Evolutionary conservation across 495 filamentous ascomycete species (phyloP).

Genomic region (Schizothecium vesticola): DNA sequence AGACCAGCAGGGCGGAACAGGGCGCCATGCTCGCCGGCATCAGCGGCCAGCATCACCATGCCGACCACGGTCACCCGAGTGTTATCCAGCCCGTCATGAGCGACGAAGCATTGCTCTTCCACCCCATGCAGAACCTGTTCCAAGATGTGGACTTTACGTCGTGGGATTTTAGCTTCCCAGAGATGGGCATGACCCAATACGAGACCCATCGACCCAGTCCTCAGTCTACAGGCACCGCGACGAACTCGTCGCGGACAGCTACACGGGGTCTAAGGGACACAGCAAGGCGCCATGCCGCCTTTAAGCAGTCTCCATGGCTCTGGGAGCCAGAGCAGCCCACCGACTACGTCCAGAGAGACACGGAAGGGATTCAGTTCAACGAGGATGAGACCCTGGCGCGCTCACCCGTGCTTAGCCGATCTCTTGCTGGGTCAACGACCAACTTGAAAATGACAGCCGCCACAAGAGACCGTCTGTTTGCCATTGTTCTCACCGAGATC

Average conservation of each 20-base stretch:
- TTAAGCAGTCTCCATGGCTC: slow-evolving; percentile 22
- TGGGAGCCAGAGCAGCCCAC: slow-evolving; percentile 16
- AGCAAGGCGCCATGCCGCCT: slow-evolving; percentile 18
- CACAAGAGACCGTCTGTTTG: slow-evolving; percentile 17
- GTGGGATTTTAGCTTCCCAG: slow-evolving; percentile 19
- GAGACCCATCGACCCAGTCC: slow-evolving; percentile 5
- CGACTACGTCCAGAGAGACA: slow-evolving; percentile 20
- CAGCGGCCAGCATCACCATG: background rate
- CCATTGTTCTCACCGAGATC: slow-evolving; percentile 15
- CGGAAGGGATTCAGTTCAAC: slow-evolving; percentile 11
- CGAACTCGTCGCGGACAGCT: slow-evolving; percentile 3
- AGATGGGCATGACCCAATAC: slow-evolving; percentile 14
- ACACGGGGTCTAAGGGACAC: slow-evolving; percentile 4
- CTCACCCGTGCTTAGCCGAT: background rate
- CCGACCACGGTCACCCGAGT: background rate
- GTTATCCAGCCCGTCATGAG: slow-evolving; percentile 7
- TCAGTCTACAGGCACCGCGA: slow-evolving; percentile 6
- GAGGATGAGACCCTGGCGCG: slow-evolving; percentile 10
- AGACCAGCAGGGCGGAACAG: background rate
- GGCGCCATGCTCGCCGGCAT: background rate
- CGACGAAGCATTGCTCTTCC: slow-evolving; percentile 12
- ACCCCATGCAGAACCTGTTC: slow-evolving; percentile 12
- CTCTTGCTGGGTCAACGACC: background rate
- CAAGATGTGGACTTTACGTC: slow-evolving; percentile 21
- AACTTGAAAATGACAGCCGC: slow-evolving; percentile 14